These are phyloP conservation scores for Xenosphaeropsis pyriputrescens DNA, from an alignment of 2,329 filamentous ascomycete species.

Conservation along the genomic window DNA sequence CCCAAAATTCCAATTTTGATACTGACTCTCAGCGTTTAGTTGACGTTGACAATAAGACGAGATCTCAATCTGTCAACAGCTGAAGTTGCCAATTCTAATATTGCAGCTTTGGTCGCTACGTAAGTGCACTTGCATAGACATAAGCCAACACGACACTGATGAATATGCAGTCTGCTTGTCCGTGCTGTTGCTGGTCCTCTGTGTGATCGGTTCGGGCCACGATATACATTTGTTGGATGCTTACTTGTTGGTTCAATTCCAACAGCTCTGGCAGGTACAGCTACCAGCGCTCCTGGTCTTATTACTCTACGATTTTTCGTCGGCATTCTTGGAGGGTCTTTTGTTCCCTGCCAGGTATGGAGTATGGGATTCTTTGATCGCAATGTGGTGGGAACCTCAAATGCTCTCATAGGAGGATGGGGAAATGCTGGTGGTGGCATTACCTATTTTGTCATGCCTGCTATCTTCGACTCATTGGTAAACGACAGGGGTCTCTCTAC, in stretches of 20 bases:
- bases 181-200: constrained; percentile 66
- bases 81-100: constrained; percentile 80
- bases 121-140: constrained; percentile 11
- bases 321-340: constrained; percentile 62
- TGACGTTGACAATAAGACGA: constrained; percentile 59
- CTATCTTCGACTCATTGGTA: constrained; percentile 68
- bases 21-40: no score
- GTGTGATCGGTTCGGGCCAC: constrained; percentile 76
- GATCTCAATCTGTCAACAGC: constrained; percentile 58
- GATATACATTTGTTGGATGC: constrained; percentile 62
- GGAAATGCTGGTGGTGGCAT: constrained; percentile 83
- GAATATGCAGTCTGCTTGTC: constrained; percentile 37
- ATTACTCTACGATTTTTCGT: constrained; percentile 67
- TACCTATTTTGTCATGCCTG: constrained; percentile 86
- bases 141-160: not conserved
- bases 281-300: constrained; percentile 46
- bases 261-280: constrained; percentile 66
- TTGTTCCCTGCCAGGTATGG: constrained; percentile 86
- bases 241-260: constrained; percentile 70
- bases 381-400: constrained; percentile 79
- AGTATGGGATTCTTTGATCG: constrained; percentile 88
- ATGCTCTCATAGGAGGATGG: constrained; percentile 70
- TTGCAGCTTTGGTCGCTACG: constrained; percentile 63
- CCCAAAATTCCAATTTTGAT: no score
- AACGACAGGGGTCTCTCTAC: constrained; percentile 39